These are phyloP conservation scores for Aspergillus nidulans DNA, from an alignment of 495 filamentous ascomycete species.

Conservation along the genomic window DNA sequence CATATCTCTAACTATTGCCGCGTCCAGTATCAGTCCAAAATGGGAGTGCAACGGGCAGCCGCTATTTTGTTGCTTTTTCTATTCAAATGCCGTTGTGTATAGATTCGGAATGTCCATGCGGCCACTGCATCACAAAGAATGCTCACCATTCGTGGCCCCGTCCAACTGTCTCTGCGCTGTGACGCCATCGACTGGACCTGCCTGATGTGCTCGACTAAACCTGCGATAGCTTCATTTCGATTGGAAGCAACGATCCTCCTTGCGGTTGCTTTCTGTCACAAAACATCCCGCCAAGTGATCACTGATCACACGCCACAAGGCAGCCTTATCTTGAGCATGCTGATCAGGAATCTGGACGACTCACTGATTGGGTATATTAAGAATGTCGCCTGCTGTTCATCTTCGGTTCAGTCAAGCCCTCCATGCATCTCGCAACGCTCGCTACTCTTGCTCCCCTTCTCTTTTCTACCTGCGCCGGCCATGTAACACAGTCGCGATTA, in stretches of 20 bases:
- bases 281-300: not conserved
- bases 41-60: no score
- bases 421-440: constrained; percentile 9
- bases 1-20: no score
- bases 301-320: constrained; percentile 3
- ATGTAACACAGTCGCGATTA: constrained; percentile 15
- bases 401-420: not conserved
- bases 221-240: no score
- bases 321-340: not conserved
- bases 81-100: no score
- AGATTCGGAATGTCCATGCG: constrained; percentile 10
- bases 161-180: not conserved
- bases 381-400: not conserved
- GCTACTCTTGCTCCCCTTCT: not conserved
- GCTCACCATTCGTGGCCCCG: constrained; percentile 1
- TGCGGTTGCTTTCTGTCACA: not conserved
- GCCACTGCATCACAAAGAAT: not conserved
- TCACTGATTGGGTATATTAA: not conserved
- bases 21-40: no score
- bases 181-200: not conserved
- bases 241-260: not conserved
- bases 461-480: constrained; percentile 11
- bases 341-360: not conserved
- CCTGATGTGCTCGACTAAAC: not conserved
- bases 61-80: no score